phyloP scores from a whole-genome alignment of 495 filamentous ascomycete species.

The Penicillium canariense region DNA sequence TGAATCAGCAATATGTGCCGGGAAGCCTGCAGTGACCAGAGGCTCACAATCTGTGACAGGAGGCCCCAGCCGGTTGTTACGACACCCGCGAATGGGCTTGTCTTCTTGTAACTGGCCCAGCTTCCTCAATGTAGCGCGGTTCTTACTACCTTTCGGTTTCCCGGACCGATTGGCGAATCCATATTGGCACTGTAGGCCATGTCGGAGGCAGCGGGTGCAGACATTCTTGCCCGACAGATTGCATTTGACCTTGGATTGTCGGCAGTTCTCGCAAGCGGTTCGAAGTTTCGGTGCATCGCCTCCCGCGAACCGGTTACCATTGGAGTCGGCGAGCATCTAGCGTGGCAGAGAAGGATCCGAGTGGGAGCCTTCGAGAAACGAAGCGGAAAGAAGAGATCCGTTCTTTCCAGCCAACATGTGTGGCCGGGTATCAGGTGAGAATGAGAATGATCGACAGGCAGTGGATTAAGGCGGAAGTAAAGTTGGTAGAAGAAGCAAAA shows the following conservation, averaged over 20 bases:
- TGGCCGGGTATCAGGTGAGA: neutral
- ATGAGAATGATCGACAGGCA: neutral
- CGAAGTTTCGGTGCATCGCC: slow-evolving; percentile 40
- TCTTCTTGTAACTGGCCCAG: slow-evolving; percentile 41
- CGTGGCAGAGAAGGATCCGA: neutral
- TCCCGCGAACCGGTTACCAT: slow-evolving; percentile 20
- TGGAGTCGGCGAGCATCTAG: slow-evolving; percentile 37
- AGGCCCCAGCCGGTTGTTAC: slow-evolving; percentile 18
- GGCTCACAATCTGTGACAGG: slow-evolving; percentile 18
- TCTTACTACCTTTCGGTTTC: slow-evolving; percentile 50
- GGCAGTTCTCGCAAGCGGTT: slow-evolving; percentile 47
- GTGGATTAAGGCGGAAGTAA: neutral
- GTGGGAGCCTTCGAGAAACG: neutral
- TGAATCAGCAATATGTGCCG: slow-evolving; percentile 13
- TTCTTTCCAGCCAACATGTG: neutral
- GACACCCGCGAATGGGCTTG: slow-evolving; percentile 25
- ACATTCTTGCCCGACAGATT: slow-evolving; percentile 41
- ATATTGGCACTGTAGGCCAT: slow-evolving; percentile 46
- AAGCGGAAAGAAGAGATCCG: neutral
- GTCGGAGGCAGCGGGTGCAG: slow-evolving; percentile 44
- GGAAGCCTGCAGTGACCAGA: slow-evolving; percentile 4
- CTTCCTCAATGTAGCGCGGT: slow-evolving; percentile 43
- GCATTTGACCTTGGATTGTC: slow-evolving; percentile 50
- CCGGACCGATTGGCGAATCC: slow-evolving; percentile 47
- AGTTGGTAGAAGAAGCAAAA: neutral